Conservation (phyloP, 495 filamentous ascomycete species). For the Aspergillus sclerotiicarbonarius region DNA sequence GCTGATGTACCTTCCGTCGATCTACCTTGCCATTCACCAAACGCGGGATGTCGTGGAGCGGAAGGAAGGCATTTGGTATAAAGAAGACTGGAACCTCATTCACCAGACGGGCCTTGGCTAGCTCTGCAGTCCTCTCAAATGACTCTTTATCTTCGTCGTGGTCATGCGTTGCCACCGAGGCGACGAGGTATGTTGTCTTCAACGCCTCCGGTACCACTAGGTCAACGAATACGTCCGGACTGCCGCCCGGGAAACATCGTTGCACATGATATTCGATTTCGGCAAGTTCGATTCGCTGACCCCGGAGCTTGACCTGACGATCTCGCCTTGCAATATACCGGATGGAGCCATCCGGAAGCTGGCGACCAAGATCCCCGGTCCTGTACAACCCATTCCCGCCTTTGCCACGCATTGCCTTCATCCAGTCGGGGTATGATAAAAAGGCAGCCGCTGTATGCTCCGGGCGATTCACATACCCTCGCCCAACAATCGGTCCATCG, state of each 20-base stretch:
- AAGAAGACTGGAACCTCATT: slow-evolving; percentile 12
- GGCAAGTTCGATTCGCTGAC: slow-evolving; percentile 23
- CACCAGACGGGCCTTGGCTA: slow-evolving; percentile 2
- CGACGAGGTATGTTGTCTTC: background rate
- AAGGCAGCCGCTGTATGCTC: slow-evolving; percentile 20
- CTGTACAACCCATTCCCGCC: slow-evolving; percentile 16
- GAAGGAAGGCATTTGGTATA: slow-evolving; percentile 10
- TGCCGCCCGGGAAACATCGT: slow-evolving; percentile 2
- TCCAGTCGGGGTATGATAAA: slow-evolving; percentile 15
- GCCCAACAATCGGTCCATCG: slow-evolving; percentile 34
- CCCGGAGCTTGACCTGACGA: slow-evolving; percentile 18
- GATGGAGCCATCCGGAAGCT: slow-evolving; percentile 33
- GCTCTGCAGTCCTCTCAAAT: background rate
- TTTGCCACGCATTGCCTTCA: slow-evolving; percentile 23
- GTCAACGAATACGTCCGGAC: background rate
- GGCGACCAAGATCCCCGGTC: slow-evolving; percentile 32
- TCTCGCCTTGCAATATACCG: slow-evolving; percentile 41
- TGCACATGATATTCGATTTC: slow-evolving; percentile 35
- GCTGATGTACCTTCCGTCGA: background rate
- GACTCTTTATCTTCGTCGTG: background rate
- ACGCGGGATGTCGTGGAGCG: slow-evolving; percentile 10
- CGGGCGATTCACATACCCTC: slow-evolving; percentile 20
- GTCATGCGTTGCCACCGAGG: background rate
- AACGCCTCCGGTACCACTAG: background rate
- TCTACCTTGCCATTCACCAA: slow-evolving; percentile 17